Evolutionary conservation across 805 yeast genomes (phyloP), one percentile per base, ranked within the genome.

Genomic region (Kuraishia cidri): DNA sequence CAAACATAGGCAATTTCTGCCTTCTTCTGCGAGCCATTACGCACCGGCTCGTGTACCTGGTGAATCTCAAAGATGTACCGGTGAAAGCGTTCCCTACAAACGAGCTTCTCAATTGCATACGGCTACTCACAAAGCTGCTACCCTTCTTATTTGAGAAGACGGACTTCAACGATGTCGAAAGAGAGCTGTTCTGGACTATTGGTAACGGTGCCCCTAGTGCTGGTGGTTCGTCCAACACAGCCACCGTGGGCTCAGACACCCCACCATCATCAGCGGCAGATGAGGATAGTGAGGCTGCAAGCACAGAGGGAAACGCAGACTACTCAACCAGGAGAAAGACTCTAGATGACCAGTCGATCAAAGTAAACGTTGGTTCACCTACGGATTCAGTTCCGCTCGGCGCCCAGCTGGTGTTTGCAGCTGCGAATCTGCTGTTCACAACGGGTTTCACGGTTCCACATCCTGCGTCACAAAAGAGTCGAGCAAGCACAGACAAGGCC

Each of bases 101-200:
- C n/a, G 57, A 72, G 39, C 46, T 77, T 8, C 54, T 81, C 30
- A 79, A 75, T 37, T 75, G 85, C 44, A 44, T 79, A 5, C 65
- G 95, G 24, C 51, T 81, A 4, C 52, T 88, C 26, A 72, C 84
- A 3, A 69, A 74, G 38, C 34, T 82, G 3, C 40, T 82, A 14
- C 96, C 96, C 0, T 67, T 73, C 30, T 47, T 79, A 5, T 82
- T 69, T 45, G 95, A 87, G 53, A 48, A 58, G 8, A 60, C 41
- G 30, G 56, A 47, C 17, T 57, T 44, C 42, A 59, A 45, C 33
- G 54, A 55, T 9, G 54, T 53, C 45, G 58, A 51, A 32, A 42
- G 44, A 25, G 46, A 46, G 6, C 43, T 69, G 7, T 64, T 75
- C 48, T 66, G 80, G 82, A 54, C 64, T 32, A 33, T 41, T 4